A percentile compares a stretch with the other conserved stretches of the same genome.
phyloP scores from a whole-genome alignment of 2,329 filamentous ascomycete species.

The Penicillium sp. region DNA sequence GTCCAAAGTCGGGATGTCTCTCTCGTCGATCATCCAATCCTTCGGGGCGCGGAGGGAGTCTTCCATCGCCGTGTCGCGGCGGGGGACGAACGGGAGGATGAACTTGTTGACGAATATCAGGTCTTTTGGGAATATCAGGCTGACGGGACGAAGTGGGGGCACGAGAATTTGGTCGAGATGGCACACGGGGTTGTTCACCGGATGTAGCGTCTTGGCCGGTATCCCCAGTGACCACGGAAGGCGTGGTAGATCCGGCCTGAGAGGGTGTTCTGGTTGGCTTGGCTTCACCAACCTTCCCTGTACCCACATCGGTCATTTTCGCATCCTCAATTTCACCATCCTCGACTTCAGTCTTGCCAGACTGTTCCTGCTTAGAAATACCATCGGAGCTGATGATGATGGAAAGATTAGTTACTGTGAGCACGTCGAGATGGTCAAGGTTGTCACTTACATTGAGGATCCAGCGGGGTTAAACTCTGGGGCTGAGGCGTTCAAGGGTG shows the following conservation, averaged over 20 bases:
- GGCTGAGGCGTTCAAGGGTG: slow-evolving; percentile 41
- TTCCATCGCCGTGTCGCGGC: slow-evolving; percentile 34
- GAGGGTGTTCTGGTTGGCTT: slow-evolving; percentile 10
- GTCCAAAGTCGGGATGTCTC: slow-evolving; percentile 37
- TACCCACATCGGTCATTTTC: slow-evolving; percentile 38
- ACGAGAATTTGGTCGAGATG: slow-evolving; percentile 27
- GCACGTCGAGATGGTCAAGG: background rate
- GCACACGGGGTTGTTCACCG: slow-evolving; percentile 16
- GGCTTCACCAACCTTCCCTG: slow-evolving; percentile 17
- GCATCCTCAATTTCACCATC: slow-evolving; percentile 49
- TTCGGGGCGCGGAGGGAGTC: slow-evolving; percentile 40
- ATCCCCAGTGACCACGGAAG: slow-evolving; percentile 11
- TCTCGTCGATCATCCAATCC: slow-evolving; percentile 40
- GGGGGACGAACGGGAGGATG: slow-evolving; percentile 39
- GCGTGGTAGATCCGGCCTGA: slow-evolving; percentile 8
- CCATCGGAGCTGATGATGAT: slow-evolving; percentile 28
- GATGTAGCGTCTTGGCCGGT: slow-evolving; percentile 2
- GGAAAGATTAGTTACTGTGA: slow-evolving; percentile 19
- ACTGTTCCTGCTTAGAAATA: slow-evolving; percentile 20
- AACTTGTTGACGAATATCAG: slow-evolving; percentile 37
- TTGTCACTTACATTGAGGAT: slow-evolving; percentile 35
- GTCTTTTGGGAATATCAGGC: slow-evolving; percentile 37
- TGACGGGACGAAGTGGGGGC: slow-evolving; percentile 29
- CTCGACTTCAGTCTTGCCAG: slow-evolving; percentile 40
- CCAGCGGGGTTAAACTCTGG: slow-evolving; percentile 40